phyloP scores from a whole-genome alignment of 352 stramenopile species.

The Globisporangium abappressorium region DNA sequence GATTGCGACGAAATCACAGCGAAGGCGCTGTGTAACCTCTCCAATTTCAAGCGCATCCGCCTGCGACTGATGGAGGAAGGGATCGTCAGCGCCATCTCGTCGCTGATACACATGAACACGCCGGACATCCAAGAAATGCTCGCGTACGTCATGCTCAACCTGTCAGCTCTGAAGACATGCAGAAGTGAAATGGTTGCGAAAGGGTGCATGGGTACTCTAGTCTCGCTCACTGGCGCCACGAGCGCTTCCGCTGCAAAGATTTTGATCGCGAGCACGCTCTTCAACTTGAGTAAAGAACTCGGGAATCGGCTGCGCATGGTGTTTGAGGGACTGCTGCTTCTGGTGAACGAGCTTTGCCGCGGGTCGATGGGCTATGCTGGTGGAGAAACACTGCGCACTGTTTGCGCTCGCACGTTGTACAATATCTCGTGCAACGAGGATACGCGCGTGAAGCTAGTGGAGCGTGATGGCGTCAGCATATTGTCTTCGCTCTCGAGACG shows the following conservation, averaged over 20 bases:
- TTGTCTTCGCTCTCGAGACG: conserved; percentile 47
- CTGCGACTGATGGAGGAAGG: conserved; percentile 88
- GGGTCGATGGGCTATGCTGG: conserved; percentile 9
- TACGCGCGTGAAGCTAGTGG: conserved; percentile 59
- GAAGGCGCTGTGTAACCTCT: conserved; percentile 87
- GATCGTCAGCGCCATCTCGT: conserved; percentile 66
- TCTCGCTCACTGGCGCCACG: conserved; percentile 39
- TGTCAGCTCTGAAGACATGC: conserved; percentile 56
- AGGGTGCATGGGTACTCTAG: conserved; percentile 54
- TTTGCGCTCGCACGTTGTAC: conserved; percentile 64
- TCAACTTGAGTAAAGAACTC: conserved; percentile 71
- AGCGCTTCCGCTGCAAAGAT: conserved; percentile 35
- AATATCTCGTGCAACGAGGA: conserved; percentile 75
- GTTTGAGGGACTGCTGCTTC: conserved; percentile 58
- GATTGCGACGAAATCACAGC: conserved; percentile 54
- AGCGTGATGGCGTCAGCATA: conserved; percentile 56
- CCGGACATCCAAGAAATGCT: conserved; percentile 55
- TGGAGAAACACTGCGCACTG: conserved; percentile 31
- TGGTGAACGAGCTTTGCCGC: conserved; percentile 55
- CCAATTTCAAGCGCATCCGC: conserved; percentile 80
- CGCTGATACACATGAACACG: conserved; percentile 49
- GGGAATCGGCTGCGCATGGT: conserved; percentile 70
- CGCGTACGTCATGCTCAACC: conserved; percentile 71
- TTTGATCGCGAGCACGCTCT: conserved; percentile 56
- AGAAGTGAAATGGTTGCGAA: conserved; percentile 71